phyloP scores from a whole-genome alignment of 805 yeast genomes.

The Clavispora vitiphila region DNA sequence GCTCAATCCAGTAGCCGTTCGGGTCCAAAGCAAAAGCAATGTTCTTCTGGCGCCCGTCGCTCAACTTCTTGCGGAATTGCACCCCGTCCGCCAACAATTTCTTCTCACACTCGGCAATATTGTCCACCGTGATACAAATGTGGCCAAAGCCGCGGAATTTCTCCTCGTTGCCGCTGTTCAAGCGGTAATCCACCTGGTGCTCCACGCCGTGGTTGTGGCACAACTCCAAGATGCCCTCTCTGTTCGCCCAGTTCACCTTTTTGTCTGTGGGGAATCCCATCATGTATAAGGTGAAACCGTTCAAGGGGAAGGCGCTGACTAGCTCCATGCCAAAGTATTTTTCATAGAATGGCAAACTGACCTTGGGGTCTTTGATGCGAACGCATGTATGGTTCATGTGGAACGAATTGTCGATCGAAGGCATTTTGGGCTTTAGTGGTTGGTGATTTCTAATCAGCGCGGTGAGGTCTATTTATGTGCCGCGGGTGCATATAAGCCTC shows the following conservation, averaged over 20 bases:
- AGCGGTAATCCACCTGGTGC: conserved; percentile 46
- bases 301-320: conserved; percentile 47
- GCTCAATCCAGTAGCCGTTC: conserved; percentile 94
- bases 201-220: conserved; percentile 78
- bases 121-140: conserved; percentile 81
- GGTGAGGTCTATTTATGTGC: background rate
- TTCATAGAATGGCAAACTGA: conserved; percentile 67
- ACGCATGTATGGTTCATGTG: conserved; percentile 67
- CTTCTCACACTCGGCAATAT: conserved; percentile 59
- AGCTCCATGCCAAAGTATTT: conserved; percentile 70
- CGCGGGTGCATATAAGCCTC: background rate
- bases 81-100: conserved; percentile 59
- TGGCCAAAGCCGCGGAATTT: conserved; percentile 93
- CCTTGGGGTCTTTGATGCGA: conserved; percentile 76
- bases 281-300: conserved; percentile 61
- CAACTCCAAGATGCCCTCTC: conserved; percentile 75
- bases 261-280: conserved; percentile 50
- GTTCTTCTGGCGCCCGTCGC: conserved; percentile 88
- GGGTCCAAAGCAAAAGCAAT: conserved; percentile 96
- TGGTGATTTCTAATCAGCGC: background rate
- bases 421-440: conserved; percentile 17
- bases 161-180: conserved; percentile 79
- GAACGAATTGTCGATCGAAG: conserved; percentile 32
- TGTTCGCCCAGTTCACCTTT: conserved; percentile 40
- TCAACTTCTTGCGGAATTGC: conserved; percentile 71